Conservation (phyloP, 78 protist genomes). For the Thecamonas trahens region DNA sequence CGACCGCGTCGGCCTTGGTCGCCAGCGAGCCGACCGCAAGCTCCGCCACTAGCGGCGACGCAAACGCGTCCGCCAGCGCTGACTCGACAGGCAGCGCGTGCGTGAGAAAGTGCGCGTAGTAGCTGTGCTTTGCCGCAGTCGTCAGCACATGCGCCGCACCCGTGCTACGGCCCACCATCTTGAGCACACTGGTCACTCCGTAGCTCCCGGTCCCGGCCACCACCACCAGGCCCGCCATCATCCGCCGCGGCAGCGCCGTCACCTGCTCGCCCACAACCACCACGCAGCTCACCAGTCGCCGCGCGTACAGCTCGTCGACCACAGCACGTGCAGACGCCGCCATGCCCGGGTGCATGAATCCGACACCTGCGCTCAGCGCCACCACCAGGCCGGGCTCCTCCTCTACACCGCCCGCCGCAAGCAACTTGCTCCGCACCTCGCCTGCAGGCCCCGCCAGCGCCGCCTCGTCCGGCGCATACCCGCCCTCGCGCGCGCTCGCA, state of each 20-base stretch:
- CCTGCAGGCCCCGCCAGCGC: too few relatives aligned
- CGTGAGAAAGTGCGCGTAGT: conserved; percentile 71
- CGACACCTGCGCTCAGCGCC: not conserved
- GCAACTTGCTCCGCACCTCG: too few relatives aligned
- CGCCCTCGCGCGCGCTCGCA: conserved; percentile 57
- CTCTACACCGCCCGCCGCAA: not conserved
- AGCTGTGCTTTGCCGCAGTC: conserved; percentile 80
- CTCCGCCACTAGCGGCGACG: too few relatives aligned
- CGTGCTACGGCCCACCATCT: too few relatives aligned
- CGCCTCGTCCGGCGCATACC: not conserved
- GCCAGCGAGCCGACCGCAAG: too few relatives aligned
- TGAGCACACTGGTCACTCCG: too few relatives aligned
- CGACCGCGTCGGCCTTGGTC: conserved; percentile 80
- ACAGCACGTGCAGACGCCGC: too few relatives aligned
- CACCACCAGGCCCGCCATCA: too few relatives aligned
- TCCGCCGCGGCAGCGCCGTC: not conserved
- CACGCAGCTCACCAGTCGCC: too few relatives aligned
- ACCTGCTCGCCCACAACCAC: too few relatives aligned
- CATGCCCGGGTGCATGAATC: not conserved
- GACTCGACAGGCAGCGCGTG: conserved; percentile 59
- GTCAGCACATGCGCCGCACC: not conserved
- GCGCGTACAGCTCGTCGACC: too few relatives aligned
- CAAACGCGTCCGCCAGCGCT: not conserved
- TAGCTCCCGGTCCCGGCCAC: too few relatives aligned
- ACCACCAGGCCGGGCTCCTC: not conserved